A percentile compares a stretch with the other conserved stretches of the same genome.
These are phyloP conservation scores for Diaporthe humulicola DNA, from an alignment of 2,329 filamentous ascomycete genomes.

Conservation along the genomic window DNA sequence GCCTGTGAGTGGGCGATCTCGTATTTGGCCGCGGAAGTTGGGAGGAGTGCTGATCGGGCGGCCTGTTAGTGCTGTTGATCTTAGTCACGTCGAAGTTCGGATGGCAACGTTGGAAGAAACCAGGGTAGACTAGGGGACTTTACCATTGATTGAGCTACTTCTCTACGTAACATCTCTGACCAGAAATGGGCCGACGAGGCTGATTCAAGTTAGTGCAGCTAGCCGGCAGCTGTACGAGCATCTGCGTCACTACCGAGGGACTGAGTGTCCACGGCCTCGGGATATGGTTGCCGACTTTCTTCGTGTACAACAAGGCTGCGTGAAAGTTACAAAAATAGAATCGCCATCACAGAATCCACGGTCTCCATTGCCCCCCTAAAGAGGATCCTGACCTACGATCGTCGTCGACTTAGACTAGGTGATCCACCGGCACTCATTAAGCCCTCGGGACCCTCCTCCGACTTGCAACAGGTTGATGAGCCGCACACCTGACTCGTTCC, in stretches of 20 bases:
- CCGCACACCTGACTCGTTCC: slow-evolving; percentile 17
- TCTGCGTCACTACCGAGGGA: not conserved
- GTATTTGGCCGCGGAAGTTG: slow-evolving; percentile 2
- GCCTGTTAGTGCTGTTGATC: slow-evolving; percentile 20
- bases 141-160: not conserved
- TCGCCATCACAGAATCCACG: not conserved
- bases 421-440: slow-evolving; percentile 21
- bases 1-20: not conserved
- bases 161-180: not conserved
- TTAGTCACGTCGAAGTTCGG: slow-evolving; percentile 20
- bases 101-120: not conserved
- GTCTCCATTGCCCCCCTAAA: slow-evolving; percentile 11
- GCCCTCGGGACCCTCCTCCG: slow-evolving; percentile 10
- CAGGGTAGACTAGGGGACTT: slow-evolving; percentile 3
- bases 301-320: not conserved
- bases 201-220: not conserved
- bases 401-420: not conserved
- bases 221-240: not conserved
- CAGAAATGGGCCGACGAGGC: not conserved
- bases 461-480: not conserved
- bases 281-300: not conserved
- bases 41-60: not conserved
- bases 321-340: slow-evolving; percentile 18
- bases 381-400: slow-evolving; percentile 27
- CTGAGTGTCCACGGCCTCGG: not conserved